Conservation (phyloP, 2,329 filamentous ascomycete species). For the Phyllosticta paracitricarpa region DNA sequence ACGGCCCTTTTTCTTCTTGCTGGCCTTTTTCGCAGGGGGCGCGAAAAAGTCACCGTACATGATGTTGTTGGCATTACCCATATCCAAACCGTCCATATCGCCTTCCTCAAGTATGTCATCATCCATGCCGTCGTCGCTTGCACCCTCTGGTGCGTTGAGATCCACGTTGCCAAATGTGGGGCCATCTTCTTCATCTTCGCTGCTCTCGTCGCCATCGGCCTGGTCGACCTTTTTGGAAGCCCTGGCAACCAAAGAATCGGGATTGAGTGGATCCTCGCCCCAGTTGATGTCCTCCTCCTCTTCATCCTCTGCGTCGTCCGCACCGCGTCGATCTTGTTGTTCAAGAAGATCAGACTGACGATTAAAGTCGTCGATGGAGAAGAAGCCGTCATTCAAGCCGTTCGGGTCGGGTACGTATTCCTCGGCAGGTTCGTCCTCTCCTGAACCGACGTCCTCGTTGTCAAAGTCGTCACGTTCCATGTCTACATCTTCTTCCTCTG, state of each 20-base stretch:
- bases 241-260: conserved; percentile 17
- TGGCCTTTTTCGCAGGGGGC: conserved; percentile 64
- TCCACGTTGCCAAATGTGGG: conserved; percentile 77
- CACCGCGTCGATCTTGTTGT: conserved; percentile 68
- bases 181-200: conserved; percentile 63
- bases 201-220: conserved; percentile 41
- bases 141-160: conserved; percentile 62
- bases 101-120: conserved; percentile 46
- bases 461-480: conserved; percentile 24
- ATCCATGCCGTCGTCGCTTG: conserved; percentile 50
- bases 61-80: conserved; percentile 71
- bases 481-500: conserved; percentile 21
- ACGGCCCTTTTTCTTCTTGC: conserved; percentile 42
- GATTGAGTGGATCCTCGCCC: conserved; percentile 62
- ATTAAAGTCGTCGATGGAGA: conserved; percentile 97
- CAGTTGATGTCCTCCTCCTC: conserved; percentile 86
- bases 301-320: conserved; percentile 62
- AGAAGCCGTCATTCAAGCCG: conserved; percentile 93
- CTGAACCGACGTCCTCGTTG: conserved; percentile 29
- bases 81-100: conserved; percentile 37
- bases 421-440: conserved; percentile 39
- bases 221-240: conserved; percentile 19
- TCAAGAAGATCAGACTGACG: conserved; percentile 84
- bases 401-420: conserved; percentile 63
- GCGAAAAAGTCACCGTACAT: conserved; percentile 93